phyloP scores from a whole-genome alignment of 306 rosid species.

The Pyrus bretschneideri region DNA sequence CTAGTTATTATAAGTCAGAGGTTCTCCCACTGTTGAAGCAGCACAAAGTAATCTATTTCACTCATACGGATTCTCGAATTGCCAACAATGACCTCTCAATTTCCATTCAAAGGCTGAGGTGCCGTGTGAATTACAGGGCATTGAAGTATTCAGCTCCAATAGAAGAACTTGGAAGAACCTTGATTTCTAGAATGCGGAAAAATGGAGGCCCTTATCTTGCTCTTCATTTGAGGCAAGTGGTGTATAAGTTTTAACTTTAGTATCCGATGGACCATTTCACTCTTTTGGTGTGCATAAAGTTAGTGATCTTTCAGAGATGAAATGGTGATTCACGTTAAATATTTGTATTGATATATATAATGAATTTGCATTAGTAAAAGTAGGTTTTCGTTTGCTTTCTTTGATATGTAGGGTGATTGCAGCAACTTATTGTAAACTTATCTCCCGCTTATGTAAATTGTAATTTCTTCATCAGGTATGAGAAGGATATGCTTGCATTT shows the following conservation, averaged over 20 bases:
- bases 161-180: constrained; percentile 62
- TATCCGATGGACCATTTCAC: not conserved
- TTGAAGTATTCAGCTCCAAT: constrained; percentile 78
- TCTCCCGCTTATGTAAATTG: not conserved
- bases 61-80: constrained; percentile 89
- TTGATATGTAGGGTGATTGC: not conserved
- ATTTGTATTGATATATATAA: not conserved
- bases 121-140: constrained; percentile 82
- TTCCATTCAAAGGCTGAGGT: constrained; percentile 80
- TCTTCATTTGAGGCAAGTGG: constrained; percentile 82
- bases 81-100: constrained; percentile 61
- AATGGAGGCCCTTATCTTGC: constrained; percentile 74
- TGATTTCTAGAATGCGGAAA: constrained; percentile 83
- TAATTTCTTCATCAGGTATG: constrained; percentile 47
- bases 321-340: not conserved
- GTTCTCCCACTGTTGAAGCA: constrained; percentile 78
- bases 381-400: not conserved
- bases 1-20: constrained; percentile 63
- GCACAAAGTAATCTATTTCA: constrained; percentile 80
- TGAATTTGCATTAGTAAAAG: not conserved
- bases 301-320: not conserved
- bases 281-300: not conserved
- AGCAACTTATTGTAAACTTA: not conserved
- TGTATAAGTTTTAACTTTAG: not conserved
- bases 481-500: constrained; percentile 99